These are phyloP conservation scores for Beta vulgaris DNA, from an alignment of 148 eudicot species.

Conservation along the genomic window DNA sequence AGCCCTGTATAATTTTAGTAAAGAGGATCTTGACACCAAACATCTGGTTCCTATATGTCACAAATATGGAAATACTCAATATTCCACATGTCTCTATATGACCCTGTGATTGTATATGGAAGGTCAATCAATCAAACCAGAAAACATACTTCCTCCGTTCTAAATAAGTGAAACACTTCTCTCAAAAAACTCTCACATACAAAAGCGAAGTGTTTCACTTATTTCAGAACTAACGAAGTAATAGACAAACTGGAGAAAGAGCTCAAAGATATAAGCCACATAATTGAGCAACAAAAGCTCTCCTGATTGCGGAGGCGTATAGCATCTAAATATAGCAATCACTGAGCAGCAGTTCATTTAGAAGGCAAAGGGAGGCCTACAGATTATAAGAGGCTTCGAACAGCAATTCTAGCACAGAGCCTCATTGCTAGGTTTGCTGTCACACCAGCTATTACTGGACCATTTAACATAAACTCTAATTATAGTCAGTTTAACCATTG, in stretches of 20 bases:
- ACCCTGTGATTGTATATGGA: not conserved
- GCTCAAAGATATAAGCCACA: not conserved
- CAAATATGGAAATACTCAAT: not conserved
- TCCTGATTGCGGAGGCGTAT: not conserved
- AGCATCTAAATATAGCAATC: not conserved
- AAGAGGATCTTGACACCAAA: too few relatives aligned
- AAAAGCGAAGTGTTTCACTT: too few relatives aligned
- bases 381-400: too few relatives aligned
- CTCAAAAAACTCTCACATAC: too few relatives aligned
- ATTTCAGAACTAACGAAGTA: too few relatives aligned
- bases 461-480: not conserved
- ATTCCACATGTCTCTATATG: not conserved
- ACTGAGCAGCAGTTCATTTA: too few relatives aligned
- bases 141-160: constrained; percentile 9
- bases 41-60: not conserved
- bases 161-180: too few relatives aligned
- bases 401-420: too few relatives aligned
- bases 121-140: not conserved
- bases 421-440: not conserved
- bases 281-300: not conserved
- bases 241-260: too few relatives aligned
- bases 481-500: not conserved
- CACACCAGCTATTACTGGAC: not conserved
- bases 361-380: not conserved
- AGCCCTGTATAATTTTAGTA: too few relatives aligned